Conservation (phyloP, 768 basidiomycete species). For the Serendipita vermifera region DNA sequence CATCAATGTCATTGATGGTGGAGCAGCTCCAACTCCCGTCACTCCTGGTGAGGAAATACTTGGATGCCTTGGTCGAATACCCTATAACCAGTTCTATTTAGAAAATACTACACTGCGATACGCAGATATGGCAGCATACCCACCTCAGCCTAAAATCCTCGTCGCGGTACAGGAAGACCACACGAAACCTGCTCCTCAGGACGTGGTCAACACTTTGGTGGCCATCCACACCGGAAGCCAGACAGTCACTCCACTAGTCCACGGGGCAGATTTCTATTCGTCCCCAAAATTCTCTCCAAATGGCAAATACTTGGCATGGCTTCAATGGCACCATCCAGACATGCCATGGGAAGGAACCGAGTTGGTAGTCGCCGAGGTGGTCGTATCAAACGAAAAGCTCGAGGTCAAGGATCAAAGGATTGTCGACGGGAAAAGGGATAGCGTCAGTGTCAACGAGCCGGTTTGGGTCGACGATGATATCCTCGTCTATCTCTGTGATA, state of each 20-base stretch:
- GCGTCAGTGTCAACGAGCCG: slow-evolving; percentile 41
- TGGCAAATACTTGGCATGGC: slow-evolving; percentile 46
- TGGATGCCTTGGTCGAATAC: background rate
- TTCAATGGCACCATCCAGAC: slow-evolving; percentile 48
- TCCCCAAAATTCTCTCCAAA: slow-evolving; percentile 46
- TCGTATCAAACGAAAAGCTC: slow-evolving; percentile 18
- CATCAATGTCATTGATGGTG: slow-evolving; percentile 32
- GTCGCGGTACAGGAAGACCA: slow-evolving; percentile 62
- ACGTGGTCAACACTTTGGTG: slow-evolving; percentile 44
- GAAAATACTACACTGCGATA: slow-evolving; percentile 45
- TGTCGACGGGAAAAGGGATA: slow-evolving; percentile 40
- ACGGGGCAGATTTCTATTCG: slow-evolving; percentile 62
- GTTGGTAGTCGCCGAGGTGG: slow-evolving; percentile 41
- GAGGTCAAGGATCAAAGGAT: slow-evolving; percentile 27
- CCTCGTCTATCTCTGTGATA: slow-evolving; percentile 52
- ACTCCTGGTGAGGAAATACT: slow-evolving; percentile 40
- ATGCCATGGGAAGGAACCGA: slow-evolving; percentile 61
- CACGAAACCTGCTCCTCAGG: slow-evolving; percentile 36
- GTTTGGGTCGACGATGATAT: slow-evolving; percentile 43
- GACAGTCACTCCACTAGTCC: slow-evolving; percentile 33
- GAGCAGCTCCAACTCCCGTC: slow-evolving; percentile 32
- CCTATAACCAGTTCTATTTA: slow-evolving; percentile 15
- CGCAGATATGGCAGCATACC: slow-evolving; percentile 50
- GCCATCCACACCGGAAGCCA: slow-evolving; percentile 39
- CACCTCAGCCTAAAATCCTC: slow-evolving; percentile 37